phyloP scores from a whole-genome alignment of 306 rosid genomes.

The Trifolium pratense region DNA sequence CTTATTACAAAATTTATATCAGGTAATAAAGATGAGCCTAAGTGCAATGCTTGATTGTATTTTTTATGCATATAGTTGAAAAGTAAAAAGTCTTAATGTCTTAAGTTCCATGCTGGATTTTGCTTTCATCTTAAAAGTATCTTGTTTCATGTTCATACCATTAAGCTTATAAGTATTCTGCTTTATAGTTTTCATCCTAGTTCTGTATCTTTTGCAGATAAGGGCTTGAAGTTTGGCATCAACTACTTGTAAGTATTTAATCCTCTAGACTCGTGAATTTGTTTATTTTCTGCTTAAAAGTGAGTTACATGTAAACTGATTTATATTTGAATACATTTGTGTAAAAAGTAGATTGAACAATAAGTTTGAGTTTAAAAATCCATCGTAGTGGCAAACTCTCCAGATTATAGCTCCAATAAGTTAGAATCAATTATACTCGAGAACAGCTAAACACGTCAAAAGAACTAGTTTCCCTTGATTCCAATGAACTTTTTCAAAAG shows the following conservation, averaged over 20 bases:
- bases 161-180: too few relatives aligned
- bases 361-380: neutral
- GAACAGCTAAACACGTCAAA: too few relatives aligned
- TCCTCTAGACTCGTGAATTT: conserved; percentile 15
- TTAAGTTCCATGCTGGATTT: conserved; percentile 36
- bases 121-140: conserved; percentile 29
- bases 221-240: conserved; percentile 36
- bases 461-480: neutral
- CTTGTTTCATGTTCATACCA: conserved; percentile 37
- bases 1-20: neutral
- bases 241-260: conserved; percentile 39
- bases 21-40: neutral
- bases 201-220: conserved; percentile 34
- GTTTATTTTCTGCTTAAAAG: conserved; percentile 10
- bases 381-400: neutral
- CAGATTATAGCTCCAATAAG: neutral
- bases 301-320: neutral
- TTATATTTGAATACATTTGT: neutral
- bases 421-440: neutral
- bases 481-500: conserved; percentile 11
- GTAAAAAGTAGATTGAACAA: neutral
- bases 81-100: conserved; percentile 29
- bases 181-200: conserved; percentile 3
- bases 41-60: conserved; percentile 29
- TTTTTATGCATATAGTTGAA: conserved; percentile 35